A percentile compares a stretch with the other conserved stretches of the same genome.
phyloP scores from a whole-genome alignment of 495 filamentous ascomycete species.

The Penicillium coffeae region DNA sequence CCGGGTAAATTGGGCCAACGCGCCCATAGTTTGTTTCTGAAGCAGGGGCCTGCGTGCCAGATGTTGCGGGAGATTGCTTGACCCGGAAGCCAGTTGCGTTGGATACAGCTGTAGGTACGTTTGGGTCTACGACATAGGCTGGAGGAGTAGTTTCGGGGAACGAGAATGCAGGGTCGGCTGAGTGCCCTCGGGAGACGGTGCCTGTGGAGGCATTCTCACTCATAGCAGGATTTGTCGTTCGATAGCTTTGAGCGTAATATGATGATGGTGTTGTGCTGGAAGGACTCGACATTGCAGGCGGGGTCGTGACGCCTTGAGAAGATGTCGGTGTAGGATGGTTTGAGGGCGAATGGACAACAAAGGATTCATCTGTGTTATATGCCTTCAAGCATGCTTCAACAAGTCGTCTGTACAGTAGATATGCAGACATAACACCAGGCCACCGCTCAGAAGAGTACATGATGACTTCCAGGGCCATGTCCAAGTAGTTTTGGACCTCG shows the following conservation, averaged over 20 bases:
- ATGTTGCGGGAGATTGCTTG: conserved; percentile 13
- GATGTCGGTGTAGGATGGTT: conserved; percentile 45
- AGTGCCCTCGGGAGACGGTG: conserved; percentile 37
- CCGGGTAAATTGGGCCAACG: conserved; percentile 21
- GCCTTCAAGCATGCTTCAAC: conserved; percentile 79
- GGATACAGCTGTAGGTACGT: conserved; percentile 18
- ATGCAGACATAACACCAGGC: conserved; percentile 83
- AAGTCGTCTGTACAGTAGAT: conserved; percentile 72
- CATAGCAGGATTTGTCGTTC: conserved; percentile 21
- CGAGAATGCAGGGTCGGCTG: conserved; percentile 31
- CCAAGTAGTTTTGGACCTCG: conserved; percentile 66
- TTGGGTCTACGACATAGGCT: conserved; percentile 11
- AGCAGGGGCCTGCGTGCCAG: conserved; percentile 9
- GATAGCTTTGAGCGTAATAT: conserved; percentile 32
- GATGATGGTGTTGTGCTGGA: conserved; percentile 39
- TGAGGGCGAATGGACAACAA: conserved; percentile 61
- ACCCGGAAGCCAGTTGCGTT: conserved; percentile 17
- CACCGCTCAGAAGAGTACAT: conserved; percentile 72
- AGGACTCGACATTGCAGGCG: conserved; percentile 49
- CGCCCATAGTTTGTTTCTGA: conserved; percentile 20
- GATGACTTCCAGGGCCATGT: conserved; percentile 70
- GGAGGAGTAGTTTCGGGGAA: conserved; percentile 25
- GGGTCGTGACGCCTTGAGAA: conserved; percentile 40
- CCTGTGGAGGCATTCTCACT: conserved; percentile 32
- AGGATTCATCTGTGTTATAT: conserved; percentile 68